A percentile compares a stretch with the other conserved stretches of the same genome.
These are phyloP conservation scores for Talaromyces wortmannii DNA, from an alignment of 495 filamentous ascomycete genomes.

Conservation along the genomic window DNA sequence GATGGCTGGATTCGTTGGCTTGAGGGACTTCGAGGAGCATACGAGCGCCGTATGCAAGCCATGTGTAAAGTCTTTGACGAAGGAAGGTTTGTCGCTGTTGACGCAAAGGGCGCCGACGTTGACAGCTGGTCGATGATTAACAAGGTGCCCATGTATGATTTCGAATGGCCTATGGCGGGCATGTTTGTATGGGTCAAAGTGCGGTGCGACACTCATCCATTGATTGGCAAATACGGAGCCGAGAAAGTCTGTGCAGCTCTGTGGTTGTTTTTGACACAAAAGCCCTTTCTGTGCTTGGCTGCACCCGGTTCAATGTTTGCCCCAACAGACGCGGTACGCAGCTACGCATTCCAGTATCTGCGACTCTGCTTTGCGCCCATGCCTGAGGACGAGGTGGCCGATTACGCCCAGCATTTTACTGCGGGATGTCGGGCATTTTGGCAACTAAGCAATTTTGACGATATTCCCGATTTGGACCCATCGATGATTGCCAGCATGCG, in stretches of 20 bases:
- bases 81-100: constrained; percentile 51
- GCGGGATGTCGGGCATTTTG: constrained; percentile 69
- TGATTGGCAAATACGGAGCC: constrained; percentile 39
- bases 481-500: background rate
- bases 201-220: constrained; percentile 62
- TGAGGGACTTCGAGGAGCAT: constrained; percentile 68
- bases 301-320: constrained; percentile 66
- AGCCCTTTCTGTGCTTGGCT: constrained; percentile 59
- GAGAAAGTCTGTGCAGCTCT: constrained; percentile 50
- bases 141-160: constrained; percentile 63
- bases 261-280: constrained; percentile 65
- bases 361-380: constrained; percentile 86
- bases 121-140: constrained; percentile 64
- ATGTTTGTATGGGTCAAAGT: constrained; percentile 88
- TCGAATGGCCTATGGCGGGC: constrained; percentile 74
- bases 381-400: constrained; percentile 56
- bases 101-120: constrained; percentile 25
- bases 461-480: constrained; percentile 49
- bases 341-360: constrained; percentile 56
- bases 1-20: constrained; percentile 89
- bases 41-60: constrained; percentile 71
- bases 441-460: constrained; percentile 56
- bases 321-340: constrained; percentile 43
- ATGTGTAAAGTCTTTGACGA: constrained; percentile 69
- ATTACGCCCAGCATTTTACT: constrained; percentile 53